A percentile compares a stretch with the other conserved stretches of the same genome.
phyloP scores from a whole-genome alignment of 2,329 filamentous ascomycete species.

The Colletotrichum navitas region DNA sequence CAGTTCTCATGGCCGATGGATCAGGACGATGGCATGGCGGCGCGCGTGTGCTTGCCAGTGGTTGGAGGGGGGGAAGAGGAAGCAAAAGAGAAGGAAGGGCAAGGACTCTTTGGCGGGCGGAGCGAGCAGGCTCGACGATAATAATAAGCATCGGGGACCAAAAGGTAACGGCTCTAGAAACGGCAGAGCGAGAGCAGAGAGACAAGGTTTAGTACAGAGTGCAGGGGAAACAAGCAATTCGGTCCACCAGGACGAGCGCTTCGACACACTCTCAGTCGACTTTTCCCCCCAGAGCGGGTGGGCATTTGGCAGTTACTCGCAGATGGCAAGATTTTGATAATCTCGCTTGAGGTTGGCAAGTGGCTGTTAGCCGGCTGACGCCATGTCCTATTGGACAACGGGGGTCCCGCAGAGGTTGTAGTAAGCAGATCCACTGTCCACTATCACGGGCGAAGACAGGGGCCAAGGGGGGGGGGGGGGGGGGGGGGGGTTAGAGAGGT shows the following conservation, averaged over 20 bases:
- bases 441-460: slow-evolving; percentile 29
- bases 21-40: slow-evolving; percentile 47
- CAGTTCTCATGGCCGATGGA: slow-evolving; percentile 41
- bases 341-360: slow-evolving; percentile 45
- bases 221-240: slow-evolving; percentile 18
- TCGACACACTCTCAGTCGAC: slow-evolving; percentile 20
- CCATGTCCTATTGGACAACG: slow-evolving; percentile 35
- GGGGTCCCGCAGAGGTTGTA: slow-evolving; percentile 18
- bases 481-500: background rate
- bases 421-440: slow-evolving; percentile 37
- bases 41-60: slow-evolving; percentile 35
- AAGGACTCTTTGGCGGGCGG: slow-evolving; percentile 21
- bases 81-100: slow-evolving; percentile 20
- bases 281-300: background rate
- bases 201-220: background rate
- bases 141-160: slow-evolving; percentile 36
- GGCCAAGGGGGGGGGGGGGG: background rate
- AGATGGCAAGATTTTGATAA: slow-evolving; percentile 44
- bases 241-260: slow-evolving; percentile 17
- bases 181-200: background rate
- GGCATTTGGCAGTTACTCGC: slow-evolving; percentile 24
- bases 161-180: slow-evolving; percentile 18
- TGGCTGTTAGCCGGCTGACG: slow-evolving; percentile 38
- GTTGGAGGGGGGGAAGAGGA: slow-evolving; percentile 15
- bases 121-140: slow-evolving; percentile 30